Conservation (phyloP, 345 rosid species). For the Anacardium occidentale region DNA sequence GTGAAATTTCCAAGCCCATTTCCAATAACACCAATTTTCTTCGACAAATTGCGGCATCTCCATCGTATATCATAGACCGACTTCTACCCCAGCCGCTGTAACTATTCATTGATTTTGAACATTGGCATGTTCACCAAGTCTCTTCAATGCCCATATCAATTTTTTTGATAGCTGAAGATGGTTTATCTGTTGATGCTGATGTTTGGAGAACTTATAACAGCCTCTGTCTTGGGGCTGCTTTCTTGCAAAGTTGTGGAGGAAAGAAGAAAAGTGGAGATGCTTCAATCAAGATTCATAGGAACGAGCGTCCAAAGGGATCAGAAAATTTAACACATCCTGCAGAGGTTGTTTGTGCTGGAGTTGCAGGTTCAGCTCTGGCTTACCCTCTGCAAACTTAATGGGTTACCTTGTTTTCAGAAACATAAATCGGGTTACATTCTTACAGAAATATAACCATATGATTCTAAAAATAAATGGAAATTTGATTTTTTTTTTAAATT, state of each 20-base stretch:
- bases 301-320: background rate
- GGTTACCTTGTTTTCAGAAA: too few relatives aligned
- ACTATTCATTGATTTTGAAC: background rate
- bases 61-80: background rate
- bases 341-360: slow-evolving; percentile 37
- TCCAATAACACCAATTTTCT: too few relatives aligned
- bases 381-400: background rate
- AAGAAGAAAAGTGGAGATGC: background rate
- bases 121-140: background rate
- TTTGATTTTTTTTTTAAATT: too few relatives aligned
- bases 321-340: background rate
- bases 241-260: background rate
- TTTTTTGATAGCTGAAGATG: slow-evolving; percentile 6
- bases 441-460: too few relatives aligned
- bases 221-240: background rate
- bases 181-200: background rate
- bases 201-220: background rate
- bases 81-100: too few relatives aligned
- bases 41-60: too few relatives aligned
- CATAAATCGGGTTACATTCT: too few relatives aligned
- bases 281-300: background rate
- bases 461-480: too few relatives aligned
- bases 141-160: background rate
- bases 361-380: slow-evolving; percentile 66
- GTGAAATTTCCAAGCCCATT: too few relatives aligned